Conservation (phyloP, 768 basidiomycete genomes). For the Russula sp. region DNA sequence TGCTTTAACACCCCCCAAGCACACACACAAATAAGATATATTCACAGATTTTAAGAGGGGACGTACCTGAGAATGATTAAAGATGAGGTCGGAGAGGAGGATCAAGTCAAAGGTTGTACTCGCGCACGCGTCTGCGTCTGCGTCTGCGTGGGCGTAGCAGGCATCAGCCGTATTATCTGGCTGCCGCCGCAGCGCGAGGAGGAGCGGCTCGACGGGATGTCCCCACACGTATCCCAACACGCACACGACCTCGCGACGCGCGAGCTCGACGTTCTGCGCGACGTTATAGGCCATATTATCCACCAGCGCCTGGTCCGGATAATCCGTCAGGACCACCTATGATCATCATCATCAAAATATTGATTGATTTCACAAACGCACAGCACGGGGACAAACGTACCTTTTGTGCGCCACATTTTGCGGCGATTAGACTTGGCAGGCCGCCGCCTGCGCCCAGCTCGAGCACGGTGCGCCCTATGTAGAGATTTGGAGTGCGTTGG, state of each 20-base stretch:
- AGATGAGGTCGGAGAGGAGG: conserved; percentile 87
- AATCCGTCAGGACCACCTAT: conserved; percentile 85
- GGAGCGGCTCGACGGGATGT: conserved; percentile 39
- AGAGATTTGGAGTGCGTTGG: conserved; percentile 45
- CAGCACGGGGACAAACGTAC: too few species aligned
- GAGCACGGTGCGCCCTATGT: conserved; percentile 45
- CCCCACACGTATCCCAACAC: conserved; percentile 79
- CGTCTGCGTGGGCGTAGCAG: not conserved
- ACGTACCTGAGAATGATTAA: conserved; percentile 85
- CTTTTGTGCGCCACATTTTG: conserved; percentile 59
- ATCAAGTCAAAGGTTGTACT: conserved; percentile 61
- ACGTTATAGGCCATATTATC: conserved; percentile 73
- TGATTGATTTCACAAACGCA: too few species aligned
- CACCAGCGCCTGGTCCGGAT: conserved; percentile 72
- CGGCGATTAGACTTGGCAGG: conserved; percentile 72
- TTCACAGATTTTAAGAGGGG: not conserved
- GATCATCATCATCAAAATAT: too few species aligned
- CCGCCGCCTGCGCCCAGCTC: conserved; percentile 95
- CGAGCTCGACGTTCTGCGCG: conserved; percentile 40
- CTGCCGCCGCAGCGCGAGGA: conserved; percentile 30
- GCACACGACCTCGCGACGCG: conserved; percentile 18
- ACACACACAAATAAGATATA: not conserved
- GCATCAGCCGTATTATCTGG: not conserved
- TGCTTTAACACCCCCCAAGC: conserved; percentile 51
- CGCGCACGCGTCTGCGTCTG: conserved; percentile 20